These are phyloP conservation scores for Pseudodiploospora longispora DNA, from an alignment of 2,329 filamentous ascomycete genomes.

Conservation along the genomic window DNA sequence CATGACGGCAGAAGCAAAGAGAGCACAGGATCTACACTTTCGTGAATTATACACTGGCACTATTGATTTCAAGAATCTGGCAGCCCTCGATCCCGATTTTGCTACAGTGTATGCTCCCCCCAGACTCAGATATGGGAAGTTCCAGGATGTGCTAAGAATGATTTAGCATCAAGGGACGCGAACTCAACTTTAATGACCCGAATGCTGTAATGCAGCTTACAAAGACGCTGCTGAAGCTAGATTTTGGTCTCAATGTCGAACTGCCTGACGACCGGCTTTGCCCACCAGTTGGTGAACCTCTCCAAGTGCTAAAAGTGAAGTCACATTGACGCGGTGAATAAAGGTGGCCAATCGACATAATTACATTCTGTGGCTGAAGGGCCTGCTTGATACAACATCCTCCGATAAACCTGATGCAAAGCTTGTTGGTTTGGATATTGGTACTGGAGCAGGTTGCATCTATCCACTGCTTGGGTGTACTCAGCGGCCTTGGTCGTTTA, in stretches of 20 bases:
- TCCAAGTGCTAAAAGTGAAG: too few relatives aligned
- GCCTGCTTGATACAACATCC: slow-evolving; percentile 64
- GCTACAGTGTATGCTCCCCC: slow-evolving; percentile 27
- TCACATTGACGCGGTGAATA: neutral
- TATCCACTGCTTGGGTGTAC: slow-evolving; percentile 76
- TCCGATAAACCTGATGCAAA: slow-evolving; percentile 40
- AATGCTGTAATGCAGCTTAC: slow-evolving; percentile 72
- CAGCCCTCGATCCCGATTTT: slow-evolving; percentile 33
- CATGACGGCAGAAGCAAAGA: neutral
- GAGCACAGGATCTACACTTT: slow-evolving; percentile 23
- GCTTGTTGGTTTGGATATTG: slow-evolving; percentile 71
- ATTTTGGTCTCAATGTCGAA: slow-evolving; percentile 65
- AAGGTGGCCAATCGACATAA: slow-evolving; percentile 64
- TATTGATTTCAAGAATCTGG: slow-evolving; percentile 36
- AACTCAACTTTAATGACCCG: slow-evolving; percentile 76
- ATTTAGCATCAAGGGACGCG: slow-evolving; percentile 26
- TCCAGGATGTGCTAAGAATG: neutral
- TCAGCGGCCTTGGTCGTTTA: slow-evolving; percentile 65
- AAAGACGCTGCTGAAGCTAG: slow-evolving; percentile 63
- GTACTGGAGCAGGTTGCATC: slow-evolving; percentile 84
- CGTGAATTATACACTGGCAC: slow-evolving; percentile 31
- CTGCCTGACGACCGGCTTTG: slow-evolving; percentile 75
- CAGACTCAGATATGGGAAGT: neutral
- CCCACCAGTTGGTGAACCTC: slow-evolving; percentile 55
- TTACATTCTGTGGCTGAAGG: slow-evolving; percentile 85